Percentiles rank a stretch among this genome's conserved stretches.
Conservation (phyloP, 345 rosid species). For the Camelina laxa region DNA sequence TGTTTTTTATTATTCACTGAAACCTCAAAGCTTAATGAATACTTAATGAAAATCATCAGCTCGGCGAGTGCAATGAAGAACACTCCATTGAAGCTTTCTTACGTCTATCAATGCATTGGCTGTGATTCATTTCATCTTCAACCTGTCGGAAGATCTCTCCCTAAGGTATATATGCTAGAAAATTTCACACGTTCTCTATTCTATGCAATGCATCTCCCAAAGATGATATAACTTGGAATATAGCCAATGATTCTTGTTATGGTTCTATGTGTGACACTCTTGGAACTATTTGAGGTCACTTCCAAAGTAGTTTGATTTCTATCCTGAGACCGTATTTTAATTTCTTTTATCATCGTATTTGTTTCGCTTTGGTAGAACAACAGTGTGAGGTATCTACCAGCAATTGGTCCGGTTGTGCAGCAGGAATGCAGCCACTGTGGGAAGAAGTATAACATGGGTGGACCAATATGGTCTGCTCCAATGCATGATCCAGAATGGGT, state of each 20-base stretch:
- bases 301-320: background rate
- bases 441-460: conserved; percentile 95
- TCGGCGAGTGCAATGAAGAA: conserved; percentile 97
- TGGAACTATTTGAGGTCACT: conserved; percentile 7
- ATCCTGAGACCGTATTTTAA: background rate
- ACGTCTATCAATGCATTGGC: conserved; percentile 93
- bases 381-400: conserved; percentile 88
- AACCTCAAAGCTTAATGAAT: conserved; percentile 33
- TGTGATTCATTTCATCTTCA: conserved; percentile 99
- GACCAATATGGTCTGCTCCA: conserved; percentile 97
- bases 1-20: conserved; percentile 26
- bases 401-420: conserved; percentile 83
- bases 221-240: conserved; percentile 10
- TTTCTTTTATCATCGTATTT: background rate
- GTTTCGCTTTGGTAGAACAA: conserved; percentile 57
- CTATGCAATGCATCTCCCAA: background rate
- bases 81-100: conserved; percentile 95
- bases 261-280: background rate
- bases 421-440: conserved; percentile 87
- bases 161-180: conserved; percentile 62
- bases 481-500: conserved; percentile 96
- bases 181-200: background rate
- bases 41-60: conserved; percentile 49
- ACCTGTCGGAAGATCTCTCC: conserved; percentile 77
- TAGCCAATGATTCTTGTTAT: conserved; percentile 23